These are phyloP conservation scores for Cyberlindnera americana DNA, from an alignment of 805 yeast genomes.

Conservation along the genomic window DNA sequence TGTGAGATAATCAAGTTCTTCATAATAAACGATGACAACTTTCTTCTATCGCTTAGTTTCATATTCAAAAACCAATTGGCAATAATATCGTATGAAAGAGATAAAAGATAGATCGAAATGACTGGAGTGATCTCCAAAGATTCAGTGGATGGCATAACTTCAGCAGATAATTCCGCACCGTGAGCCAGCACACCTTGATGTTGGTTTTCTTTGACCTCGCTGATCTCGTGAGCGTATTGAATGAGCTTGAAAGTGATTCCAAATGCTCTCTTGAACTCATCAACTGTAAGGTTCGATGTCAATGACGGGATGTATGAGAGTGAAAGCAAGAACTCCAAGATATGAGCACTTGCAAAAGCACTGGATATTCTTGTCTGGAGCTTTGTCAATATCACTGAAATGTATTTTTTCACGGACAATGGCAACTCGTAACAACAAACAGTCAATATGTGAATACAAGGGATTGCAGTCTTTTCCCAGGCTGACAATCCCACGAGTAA, in stretches of 20 bases:
- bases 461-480: constrained; percentile 76
- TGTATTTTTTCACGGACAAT: constrained; percentile 59
- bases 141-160: constrained; percentile 51
- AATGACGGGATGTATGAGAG: constrained; percentile 63
- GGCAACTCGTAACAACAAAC: constrained; percentile 83
- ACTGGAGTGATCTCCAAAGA: constrained; percentile 43
- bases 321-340: constrained; percentile 68
- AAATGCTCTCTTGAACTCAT: constrained; percentile 75
- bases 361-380: constrained; percentile 73
- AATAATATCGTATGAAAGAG: constrained; percentile 65
- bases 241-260: constrained; percentile 80
- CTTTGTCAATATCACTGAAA: constrained; percentile 66
- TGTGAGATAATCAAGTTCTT: constrained; percentile 48
- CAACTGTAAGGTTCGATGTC: constrained; percentile 68
- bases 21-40: constrained; percentile 59
- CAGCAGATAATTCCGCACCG: constrained; percentile 48
- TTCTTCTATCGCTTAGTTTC: constrained; percentile 51
- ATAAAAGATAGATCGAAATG: constrained; percentile 55
- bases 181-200: constrained; percentile 28
- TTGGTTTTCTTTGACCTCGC: constrained; percentile 25
- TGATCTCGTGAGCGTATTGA: constrained; percentile 59
- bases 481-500: constrained; percentile 60
- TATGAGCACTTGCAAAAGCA: constrained; percentile 65
- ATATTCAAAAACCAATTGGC: constrained; percentile 70
- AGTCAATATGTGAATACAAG: constrained; percentile 71